Evolutionary conservation across 2,329 filamentous ascomycete genomes (phyloP), one percentile per base, ranked within the genome.

Genomic region (Paecilomyces formosus): DNA sequence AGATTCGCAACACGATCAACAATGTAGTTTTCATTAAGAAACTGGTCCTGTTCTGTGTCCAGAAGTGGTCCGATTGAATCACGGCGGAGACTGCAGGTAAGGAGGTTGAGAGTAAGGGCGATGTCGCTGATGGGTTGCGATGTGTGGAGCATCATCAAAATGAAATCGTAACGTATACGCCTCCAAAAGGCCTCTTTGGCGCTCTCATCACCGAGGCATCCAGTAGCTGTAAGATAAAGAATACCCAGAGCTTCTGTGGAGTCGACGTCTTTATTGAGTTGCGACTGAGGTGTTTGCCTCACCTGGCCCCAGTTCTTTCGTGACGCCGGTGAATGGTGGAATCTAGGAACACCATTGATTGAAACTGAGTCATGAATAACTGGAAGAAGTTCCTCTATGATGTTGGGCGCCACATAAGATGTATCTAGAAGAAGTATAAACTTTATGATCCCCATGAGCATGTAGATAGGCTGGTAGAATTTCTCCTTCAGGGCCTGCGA

Each of bases 121-220:
- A 87, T 82, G 53, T 86, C 81, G 6, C 73, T 66, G n/a, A 84
- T 72, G 6, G 80, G 81, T 59, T 86, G 84, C 49, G 80, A 79
- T 60, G 79, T 79, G 63, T 82, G 81, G 4, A 87, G 72, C 69
- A 85, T 81, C 67, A 85, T 77, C 31, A 86, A 69, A n/a, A 82
- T 76, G 64, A 85, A 85, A 33, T 81, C 79, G 57, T 79, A 80
- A 12, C 81, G 77, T 58, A 87, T 80, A n/a, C 72, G 69, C 31
- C 74, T 72, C 85, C 85, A 88, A 64, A 87, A 82, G 12, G 67
- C 71, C 18, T 72, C 67, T 22, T 76, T 69, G 1, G 78, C 74
- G 1, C 72, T 70, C 18, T 78, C 74, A 3, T 71, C 58, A 26
- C 76, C 73, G 6, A 79, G 66, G 59, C 82, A 79, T 60, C 74